Evolutionary conservation across 1,139 yeast genomes (phyloP), one percentile per base, ranked within the genome.

Genomic region (Kazachstania sp.): DNA sequence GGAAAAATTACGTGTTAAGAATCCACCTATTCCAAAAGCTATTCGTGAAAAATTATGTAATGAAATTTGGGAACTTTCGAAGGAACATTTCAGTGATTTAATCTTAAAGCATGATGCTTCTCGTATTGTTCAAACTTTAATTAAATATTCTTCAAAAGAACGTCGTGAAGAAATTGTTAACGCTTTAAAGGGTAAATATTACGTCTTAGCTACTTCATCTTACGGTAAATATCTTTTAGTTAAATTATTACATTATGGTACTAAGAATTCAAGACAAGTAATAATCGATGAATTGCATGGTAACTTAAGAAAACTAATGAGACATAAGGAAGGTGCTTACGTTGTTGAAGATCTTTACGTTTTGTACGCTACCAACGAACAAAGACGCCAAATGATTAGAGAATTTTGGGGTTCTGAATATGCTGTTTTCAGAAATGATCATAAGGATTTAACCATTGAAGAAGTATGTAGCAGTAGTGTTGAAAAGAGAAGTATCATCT

Each of bases 261-360:
- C 92, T 16, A 86, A 83, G 61, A 82, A 82, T 31, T 79, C 90
- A 2, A 77, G 95, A 58, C 82, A 79, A 47, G 60, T 78, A 36
- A 85, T 92, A 49, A 76, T 90, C 49, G 76, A 83, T 61, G 97
- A 87, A 68, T 74, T 92, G 53, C 95, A 88, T 62, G 97, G 97
- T 45, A 83, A 83, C 59, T 78, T 87, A 59, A 75, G 97, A 65
- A 90, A 87, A 67, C 74, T 92, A 54, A 88, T 92, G 94, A 82
- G 95, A 73, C 97, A 92, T 69, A 83, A 84, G 70, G 97, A 92
- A 73, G 98, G 97, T 69, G 97, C 97, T n/a, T 88, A 92, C 61
- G 97, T 92, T 37, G 90, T 90, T 54, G 97, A 92, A 70, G 98
- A 92, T 72, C 75, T 88, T 59, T 92, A 75, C 65, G 86, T 88